Evolutionary conservation across 2,329 filamentous ascomycete genomes (phyloP).

Genomic region (Allantophomopsis lycopodina): DNA sequence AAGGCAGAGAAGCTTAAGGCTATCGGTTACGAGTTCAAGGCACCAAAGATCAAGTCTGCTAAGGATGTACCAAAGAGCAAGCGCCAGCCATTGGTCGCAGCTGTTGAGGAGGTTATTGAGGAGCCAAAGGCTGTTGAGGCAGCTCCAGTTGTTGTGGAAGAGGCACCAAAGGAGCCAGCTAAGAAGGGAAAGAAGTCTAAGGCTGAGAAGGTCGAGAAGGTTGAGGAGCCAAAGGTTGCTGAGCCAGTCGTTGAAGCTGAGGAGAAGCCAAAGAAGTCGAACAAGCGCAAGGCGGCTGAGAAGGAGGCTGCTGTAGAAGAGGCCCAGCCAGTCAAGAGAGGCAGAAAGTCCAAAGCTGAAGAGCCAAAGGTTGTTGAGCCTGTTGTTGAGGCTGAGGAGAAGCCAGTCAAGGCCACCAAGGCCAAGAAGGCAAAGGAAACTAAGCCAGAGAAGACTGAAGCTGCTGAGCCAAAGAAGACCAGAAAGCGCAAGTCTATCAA

Average conservation of each 20-base stretch:
- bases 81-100: constrained; percentile 6
- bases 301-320: not conserved
- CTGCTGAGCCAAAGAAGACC: too few species aligned
- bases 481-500: constrained; percentile 1
- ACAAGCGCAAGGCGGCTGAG: not conserved
- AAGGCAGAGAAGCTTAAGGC: constrained; percentile 66
- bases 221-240: constrained; percentile 3
- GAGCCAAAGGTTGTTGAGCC: constrained; percentile 4
- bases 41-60: constrained; percentile 55
- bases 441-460: not conserved
- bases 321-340: not conserved
- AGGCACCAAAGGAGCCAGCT: constrained; percentile 12
- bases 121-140: constrained; percentile 16
- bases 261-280: not conserved
- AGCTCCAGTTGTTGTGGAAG: constrained; percentile 8
- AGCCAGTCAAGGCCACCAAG: constrained; percentile 2
- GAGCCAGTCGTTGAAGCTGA: constrained; percentile 2
- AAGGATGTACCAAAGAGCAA: constrained; percentile 32
- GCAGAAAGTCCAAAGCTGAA: constrained; percentile 8
- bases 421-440: constrained; percentile 27
- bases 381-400: not conserved
- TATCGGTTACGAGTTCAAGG: constrained; percentile 72
- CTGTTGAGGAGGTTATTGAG: constrained; percentile 11
- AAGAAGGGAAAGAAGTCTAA: constrained; percentile 17
- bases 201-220: constrained; percentile 3